Conservation (phyloP, 148 eudicot species). For the Cornus florida region DNA sequence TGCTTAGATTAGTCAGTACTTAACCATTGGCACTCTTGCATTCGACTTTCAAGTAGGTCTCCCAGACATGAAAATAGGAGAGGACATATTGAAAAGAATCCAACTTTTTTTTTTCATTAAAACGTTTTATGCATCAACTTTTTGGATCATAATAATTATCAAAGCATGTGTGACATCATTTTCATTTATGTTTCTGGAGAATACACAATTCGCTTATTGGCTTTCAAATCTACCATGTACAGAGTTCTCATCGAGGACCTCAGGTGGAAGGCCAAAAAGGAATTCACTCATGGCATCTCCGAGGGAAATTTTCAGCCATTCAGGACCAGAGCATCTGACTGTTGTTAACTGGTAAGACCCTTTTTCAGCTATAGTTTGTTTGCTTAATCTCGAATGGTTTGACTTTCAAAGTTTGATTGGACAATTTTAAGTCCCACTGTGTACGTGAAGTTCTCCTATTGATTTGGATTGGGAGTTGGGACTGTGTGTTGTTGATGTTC, state of each 20-base stretch:
- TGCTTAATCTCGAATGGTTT: not conserved
- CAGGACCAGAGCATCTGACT: constrained; percentile 43
- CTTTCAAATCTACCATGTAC: not conserved
- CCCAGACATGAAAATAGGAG: too few relatives aligned
- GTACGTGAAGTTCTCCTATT: not conserved
- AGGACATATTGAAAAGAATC: too few relatives aligned
- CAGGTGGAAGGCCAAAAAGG: constrained; percentile 11
- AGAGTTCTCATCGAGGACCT: not conserved
- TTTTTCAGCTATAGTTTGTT: not conserved
- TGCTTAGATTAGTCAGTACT: too few relatives aligned
- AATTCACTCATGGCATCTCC: constrained; percentile 18
- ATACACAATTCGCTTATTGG: too few relatives aligned
- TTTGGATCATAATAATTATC: not conserved
- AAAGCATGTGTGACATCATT: too few relatives aligned
- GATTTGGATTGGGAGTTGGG: not conserved
- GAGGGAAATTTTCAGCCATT: constrained; percentile 36
- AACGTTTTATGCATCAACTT: too few relatives aligned
- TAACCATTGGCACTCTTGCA: too few relatives aligned
- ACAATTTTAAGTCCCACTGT: not conserved
- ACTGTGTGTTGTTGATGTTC: too few relatives aligned
- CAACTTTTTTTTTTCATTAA: too few relatives aligned
- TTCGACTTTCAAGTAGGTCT: too few relatives aligned
- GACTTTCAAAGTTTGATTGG: not conserved
- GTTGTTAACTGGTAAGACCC: constrained; percentile 46
- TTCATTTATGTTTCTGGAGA: not conserved